Evolutionary conservation across 179 eudicot species (phyloP).

Genomic region (Heliamphora pulchella): DNA sequence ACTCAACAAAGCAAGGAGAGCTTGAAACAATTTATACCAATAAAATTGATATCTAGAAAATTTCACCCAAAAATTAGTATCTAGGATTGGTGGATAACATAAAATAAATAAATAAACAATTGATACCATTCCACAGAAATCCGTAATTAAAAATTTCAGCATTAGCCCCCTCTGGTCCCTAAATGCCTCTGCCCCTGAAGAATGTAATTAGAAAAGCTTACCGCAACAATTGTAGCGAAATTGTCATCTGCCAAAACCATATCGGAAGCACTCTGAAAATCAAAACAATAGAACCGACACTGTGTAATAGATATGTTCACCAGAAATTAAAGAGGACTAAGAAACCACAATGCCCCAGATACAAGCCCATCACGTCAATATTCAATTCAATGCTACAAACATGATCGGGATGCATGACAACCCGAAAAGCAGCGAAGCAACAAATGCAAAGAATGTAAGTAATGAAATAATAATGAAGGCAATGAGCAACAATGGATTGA

Average conservation of each 20-base stretch:
- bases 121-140: too few relatives aligned
- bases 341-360: neutral
- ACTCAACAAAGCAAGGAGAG: too few relatives aligned
- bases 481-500: neutral
- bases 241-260: slow-evolving; percentile 99
- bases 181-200: neutral
- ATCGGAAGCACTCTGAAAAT: slow-evolving; percentile 93
- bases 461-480: neutral
- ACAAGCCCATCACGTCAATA: neutral
- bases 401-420: neutral
- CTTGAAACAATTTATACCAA: too few relatives aligned
- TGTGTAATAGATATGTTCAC: neutral
- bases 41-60: too few relatives aligned
- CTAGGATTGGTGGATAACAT: too few relatives aligned
- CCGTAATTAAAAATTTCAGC: too few relatives aligned
- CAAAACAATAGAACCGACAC: slow-evolving; percentile 8
- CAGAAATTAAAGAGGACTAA: neutral
- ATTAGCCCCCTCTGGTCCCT: too few relatives aligned
- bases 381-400: slow-evolving; percentile 2
- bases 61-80: too few relatives aligned
- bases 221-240: slow-evolving; percentile 97
- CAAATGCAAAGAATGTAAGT: neutral
- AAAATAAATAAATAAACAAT: too few relatives aligned
- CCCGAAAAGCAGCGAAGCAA: neutral
- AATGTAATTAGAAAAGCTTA: slow-evolving; percentile 29